Conservation (phyloP, 495 filamentous ascomycete genomes). For the Evernia prunastri region DNA sequence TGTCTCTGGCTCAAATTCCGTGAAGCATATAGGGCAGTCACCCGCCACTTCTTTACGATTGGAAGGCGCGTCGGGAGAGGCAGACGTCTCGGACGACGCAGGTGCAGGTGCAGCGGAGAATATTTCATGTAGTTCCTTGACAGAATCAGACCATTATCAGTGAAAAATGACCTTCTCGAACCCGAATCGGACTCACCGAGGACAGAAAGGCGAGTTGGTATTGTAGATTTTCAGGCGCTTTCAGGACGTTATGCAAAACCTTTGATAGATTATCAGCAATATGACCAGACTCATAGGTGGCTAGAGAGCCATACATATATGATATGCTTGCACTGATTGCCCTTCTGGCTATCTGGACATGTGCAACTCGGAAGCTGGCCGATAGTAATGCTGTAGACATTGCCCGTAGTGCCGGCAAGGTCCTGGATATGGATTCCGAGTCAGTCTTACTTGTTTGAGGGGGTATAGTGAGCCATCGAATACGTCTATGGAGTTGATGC, state of each 20-base stretch:
- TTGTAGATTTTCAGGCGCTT: conserved; percentile 52
- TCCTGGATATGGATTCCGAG: no score
- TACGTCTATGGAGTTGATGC: no score
- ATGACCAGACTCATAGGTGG: conserved; percentile 12
- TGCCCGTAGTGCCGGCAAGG: conserved; percentile 68
- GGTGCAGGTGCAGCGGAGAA: conserved; percentile 48
- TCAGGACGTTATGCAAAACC: conserved; percentile 60
- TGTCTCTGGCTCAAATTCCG: conserved; percentile 50
- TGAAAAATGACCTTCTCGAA: background rate
- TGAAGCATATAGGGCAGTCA: conserved; percentile 77
- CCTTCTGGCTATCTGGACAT: conserved; percentile 56
- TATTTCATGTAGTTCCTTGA: conserved; percentile 56
- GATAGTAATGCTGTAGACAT: conserved; percentile 61
- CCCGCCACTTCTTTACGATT: conserved; percentile 61
- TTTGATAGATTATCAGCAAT: conserved; percentile 23
- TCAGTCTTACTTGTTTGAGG: no score
- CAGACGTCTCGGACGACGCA: conserved; percentile 29
- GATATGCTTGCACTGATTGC: conserved; percentile 74
- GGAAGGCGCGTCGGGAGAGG: conserved; percentile 27
- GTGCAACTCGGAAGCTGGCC: conserved; percentile 53
- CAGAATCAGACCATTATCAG: background rate
- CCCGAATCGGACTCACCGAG: conserved; percentile 32
- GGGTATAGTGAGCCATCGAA: no score
- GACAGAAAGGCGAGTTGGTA: conserved; percentile 71
- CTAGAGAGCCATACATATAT: conserved; percentile 44